Evolutionary conservation across 73 alveolate species (phyloP).

Genomic region (Paramecium octaurelia): DNA sequence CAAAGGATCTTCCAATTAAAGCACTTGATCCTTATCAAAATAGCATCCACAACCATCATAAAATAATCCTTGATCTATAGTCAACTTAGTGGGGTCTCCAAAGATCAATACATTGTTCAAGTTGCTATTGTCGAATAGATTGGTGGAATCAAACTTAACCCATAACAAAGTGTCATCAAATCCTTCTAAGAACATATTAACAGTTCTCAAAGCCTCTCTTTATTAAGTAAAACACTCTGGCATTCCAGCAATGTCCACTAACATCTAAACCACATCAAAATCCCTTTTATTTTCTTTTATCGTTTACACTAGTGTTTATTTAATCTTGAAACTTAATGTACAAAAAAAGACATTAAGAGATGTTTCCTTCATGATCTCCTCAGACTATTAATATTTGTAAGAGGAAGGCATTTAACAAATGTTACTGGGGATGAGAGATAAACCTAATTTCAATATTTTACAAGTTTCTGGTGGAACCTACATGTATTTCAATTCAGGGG

Average conservation of each 20-base stretch:
- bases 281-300: not conserved
- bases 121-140: not conserved
- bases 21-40: not conserved
- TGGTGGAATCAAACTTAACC: constrained; percentile 34
- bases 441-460: not conserved
- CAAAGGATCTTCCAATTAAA: not conserved
- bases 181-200: not conserved
- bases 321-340: not conserved
- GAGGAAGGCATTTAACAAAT: constrained; percentile 21
- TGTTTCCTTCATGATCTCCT: not conserved
- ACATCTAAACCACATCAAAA: not conserved
- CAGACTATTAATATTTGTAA: not conserved
- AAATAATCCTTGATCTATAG: constrained; percentile 1
- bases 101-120: not conserved
- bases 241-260: constrained; percentile 1
- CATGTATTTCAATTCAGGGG: not conserved
- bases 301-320: not conserved
- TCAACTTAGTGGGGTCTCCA: constrained; percentile 27
- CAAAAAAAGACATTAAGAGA: not conserved
- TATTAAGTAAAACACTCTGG: not conserved
- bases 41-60: constrained; percentile 40
- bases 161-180: constrained; percentile 25
- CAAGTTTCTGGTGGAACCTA: not conserved
- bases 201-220: not conserved
- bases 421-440: not conserved